Evolutionary conservation across 2,329 filamentous ascomycete species (phyloP).

Genomic region (Xylaria polymorpha): DNA sequence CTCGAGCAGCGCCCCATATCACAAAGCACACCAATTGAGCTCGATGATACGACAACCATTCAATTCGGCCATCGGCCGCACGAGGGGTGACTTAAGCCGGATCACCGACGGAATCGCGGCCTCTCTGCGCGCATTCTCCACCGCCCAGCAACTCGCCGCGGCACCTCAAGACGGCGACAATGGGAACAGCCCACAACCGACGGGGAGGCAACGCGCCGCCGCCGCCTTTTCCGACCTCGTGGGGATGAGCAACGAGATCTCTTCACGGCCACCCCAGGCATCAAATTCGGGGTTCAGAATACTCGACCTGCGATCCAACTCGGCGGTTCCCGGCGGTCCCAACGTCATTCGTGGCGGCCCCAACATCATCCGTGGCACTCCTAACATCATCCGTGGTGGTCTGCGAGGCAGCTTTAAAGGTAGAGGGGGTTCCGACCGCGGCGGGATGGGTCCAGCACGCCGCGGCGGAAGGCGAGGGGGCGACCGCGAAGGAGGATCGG

Average conservation of each 20-base stretch:
- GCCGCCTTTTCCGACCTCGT: constrained; percentile 46
- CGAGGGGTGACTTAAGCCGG: constrained; percentile 46
- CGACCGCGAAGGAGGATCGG: neutral
- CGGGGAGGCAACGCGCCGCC: constrained; percentile 42
- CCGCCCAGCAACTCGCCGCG: constrained; percentile 44
- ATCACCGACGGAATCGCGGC: constrained; percentile 48
- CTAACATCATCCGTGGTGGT: constrained; percentile 37
- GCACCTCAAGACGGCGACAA: constrained; percentile 8
- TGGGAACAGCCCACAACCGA: constrained; percentile 25
- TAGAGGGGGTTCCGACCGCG: constrained; percentile 43
- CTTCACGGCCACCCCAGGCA: neutral
- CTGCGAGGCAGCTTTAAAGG: constrained; percentile 42
- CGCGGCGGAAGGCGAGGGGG: constrained; percentile 15
- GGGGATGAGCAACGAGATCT: constrained; percentile 21
- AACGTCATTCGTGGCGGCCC: constrained; percentile 39
- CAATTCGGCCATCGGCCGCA: constrained; percentile 43
- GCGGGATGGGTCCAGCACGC: constrained; percentile 20
- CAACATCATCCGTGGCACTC: constrained; percentile 39
- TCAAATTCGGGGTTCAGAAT: neutral
- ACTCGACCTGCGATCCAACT: constrained; percentile 24
- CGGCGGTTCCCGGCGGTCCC: neutral
- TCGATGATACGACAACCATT: constrained; percentile 51
- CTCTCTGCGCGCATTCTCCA: constrained; percentile 50
- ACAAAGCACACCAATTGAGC: constrained; percentile 33
- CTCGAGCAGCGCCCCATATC: constrained; percentile 22